Conservation (phyloP, 371 early-diverging fungal genomes). For the Mortierella sp. region DNA sequence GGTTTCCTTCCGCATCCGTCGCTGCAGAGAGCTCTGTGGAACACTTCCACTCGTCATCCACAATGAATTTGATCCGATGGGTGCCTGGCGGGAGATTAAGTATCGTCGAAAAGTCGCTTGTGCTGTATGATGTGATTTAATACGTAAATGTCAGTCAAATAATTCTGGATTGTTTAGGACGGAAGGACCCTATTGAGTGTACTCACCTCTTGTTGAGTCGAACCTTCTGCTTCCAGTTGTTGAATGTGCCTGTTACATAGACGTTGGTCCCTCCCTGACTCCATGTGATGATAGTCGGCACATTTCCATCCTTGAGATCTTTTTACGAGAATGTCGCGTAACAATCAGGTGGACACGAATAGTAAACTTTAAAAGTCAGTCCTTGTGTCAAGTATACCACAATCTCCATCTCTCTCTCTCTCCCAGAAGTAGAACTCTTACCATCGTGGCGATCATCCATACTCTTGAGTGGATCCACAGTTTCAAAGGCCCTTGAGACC, state of each 20-base stretch:
- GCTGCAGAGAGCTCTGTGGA: conserved; percentile 91
- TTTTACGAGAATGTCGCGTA: not conserved
- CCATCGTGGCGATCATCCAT: conserved; percentile 31
- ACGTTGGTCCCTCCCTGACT: conserved; percentile 88
- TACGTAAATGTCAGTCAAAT: too few species aligned
- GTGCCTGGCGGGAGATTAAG: conserved; percentile 92
- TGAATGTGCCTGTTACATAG: conserved; percentile 96
- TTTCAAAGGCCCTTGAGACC: conserved; percentile 50
- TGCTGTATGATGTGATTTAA: too few species aligned
- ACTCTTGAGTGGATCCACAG: conserved; percentile 46
- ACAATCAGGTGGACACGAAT: not conserved
- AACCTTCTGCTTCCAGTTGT: conserved; percentile 96
- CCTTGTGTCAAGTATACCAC: too few species aligned
- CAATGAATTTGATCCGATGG: conserved; percentile 96
- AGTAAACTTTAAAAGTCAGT: too few species aligned
- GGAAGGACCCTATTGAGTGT: too few species aligned
- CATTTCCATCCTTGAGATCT: conserved; percentile 41
- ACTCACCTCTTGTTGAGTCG: conserved; percentile 80
- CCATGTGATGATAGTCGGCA: conserved; percentile 93
- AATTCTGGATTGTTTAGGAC: too few species aligned
- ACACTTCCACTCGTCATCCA: conserved; percentile 98
- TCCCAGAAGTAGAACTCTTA: too few species aligned
- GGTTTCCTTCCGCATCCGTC: conserved; percentile 93
- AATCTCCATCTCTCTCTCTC: too few species aligned
- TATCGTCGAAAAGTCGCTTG: conserved; percentile 83